Percentiles rank a stretch among this genome's conserved stretches.
phyloP scores from a whole-genome alignment of 352 stramenopile species.

The Pythium aristosporum region DNA sequence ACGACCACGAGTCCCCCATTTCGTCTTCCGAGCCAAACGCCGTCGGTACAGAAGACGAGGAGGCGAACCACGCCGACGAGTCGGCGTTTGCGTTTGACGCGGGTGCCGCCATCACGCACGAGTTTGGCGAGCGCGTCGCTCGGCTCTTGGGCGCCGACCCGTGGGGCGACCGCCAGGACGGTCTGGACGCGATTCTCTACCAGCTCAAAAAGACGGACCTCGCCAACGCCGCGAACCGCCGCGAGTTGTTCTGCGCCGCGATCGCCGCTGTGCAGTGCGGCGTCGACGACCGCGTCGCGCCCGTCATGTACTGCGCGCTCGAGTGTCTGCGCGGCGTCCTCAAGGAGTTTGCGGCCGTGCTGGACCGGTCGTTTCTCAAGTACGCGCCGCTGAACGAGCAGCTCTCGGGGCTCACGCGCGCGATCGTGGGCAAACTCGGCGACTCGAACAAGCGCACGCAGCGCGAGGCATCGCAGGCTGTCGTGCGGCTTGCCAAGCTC shows the following conservation, averaged over 20 bases:
- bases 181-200: conserved; percentile 68
- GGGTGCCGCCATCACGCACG: conserved; percentile 61
- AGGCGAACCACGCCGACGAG: too few relatives aligned
- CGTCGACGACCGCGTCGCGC: conserved; percentile 71
- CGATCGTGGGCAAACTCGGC: conserved; percentile 59
- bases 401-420: conserved; percentile 48
- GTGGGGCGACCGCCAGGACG: conserved; percentile 80
- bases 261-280: conserved; percentile 69
- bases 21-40: background rate
- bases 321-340: conserved; percentile 67
- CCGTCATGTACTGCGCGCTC: conserved; percentile 84
- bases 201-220: conserved; percentile 69
- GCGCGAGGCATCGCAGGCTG: conserved; percentile 55
- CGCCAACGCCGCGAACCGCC: conserved; percentile 32
- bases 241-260: conserved; percentile 63
- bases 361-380: conserved; percentile 45
- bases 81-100: conserved; percentile 46
- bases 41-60: background rate
- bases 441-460: conserved; percentile 85
- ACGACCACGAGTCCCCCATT: conserved; percentile 18
- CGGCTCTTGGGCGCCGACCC: conserved; percentile 64
- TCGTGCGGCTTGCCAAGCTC: conserved; percentile 61
- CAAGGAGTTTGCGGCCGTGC: conserved; percentile 54
- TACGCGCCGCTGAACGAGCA: conserved; percentile 54
- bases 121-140: conserved; percentile 71